These are phyloP conservation scores for Mycena pura DNA, from an alignment of 768 basidiomycete genomes.

Conservation along the genomic window DNA sequence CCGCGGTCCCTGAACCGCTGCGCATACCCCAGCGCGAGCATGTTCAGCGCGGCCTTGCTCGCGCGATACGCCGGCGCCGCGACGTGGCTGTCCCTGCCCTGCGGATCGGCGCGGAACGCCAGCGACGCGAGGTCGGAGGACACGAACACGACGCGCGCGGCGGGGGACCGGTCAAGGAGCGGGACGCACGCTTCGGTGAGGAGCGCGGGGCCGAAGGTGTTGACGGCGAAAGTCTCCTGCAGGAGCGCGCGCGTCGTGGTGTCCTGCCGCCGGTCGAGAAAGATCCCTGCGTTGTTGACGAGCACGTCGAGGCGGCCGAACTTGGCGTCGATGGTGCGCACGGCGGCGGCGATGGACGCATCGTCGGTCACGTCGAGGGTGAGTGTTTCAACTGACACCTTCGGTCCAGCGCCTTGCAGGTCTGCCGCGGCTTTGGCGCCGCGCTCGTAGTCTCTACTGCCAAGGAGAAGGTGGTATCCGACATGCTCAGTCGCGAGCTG, in stretches of 20 bases:
- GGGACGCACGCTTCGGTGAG: conserved; percentile 11
- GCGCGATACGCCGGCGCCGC: neutral
- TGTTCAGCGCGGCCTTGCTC: conserved; percentile 21
- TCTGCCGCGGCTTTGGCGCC: neutral
- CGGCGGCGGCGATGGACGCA: conserved; percentile 11
- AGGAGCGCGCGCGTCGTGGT: neutral
- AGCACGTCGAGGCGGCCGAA: conserved; percentile 10
- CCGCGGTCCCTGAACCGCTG: conserved; percentile 2
- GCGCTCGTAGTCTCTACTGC: neutral
- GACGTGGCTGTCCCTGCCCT: neutral
- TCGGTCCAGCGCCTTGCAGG: neutral
- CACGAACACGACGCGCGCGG: conserved; percentile 14
- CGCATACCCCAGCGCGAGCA: conserved; percentile 14
- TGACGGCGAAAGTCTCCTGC: conserved; percentile 12
- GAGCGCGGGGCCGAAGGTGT: conserved; percentile 3
- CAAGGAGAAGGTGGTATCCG: conserved; percentile 8
- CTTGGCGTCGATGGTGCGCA: neutral
- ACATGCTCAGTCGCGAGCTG: neutral
- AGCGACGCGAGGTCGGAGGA: conserved; percentile 8
- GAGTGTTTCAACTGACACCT: conserved; percentile 5
- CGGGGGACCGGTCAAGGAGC: conserved; percentile 5
- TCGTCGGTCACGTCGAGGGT: conserved; percentile 7
- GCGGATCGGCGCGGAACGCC: conserved; percentile 2
- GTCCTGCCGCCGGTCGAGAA: neutral
- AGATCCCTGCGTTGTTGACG: conserved; percentile 10